These are phyloP conservation scores for Penicillium paneum DNA, from an alignment of 2,329 filamentous ascomycete genomes.

Conservation along the genomic window DNA sequence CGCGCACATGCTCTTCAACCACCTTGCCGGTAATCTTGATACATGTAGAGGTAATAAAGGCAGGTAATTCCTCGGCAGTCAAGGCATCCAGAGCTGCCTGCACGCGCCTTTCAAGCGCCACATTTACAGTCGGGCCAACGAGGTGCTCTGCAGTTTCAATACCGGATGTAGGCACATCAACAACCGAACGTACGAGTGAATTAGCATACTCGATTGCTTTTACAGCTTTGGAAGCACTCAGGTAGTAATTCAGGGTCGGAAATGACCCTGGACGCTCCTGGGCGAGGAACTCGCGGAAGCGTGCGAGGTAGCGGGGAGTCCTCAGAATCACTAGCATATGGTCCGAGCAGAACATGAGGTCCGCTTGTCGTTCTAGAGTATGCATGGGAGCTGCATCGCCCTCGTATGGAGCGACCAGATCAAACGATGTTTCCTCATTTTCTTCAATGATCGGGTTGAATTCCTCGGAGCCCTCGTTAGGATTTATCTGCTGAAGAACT, in stretches of 20 bases:
- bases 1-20: slow-evolving; percentile 65
- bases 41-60: slow-evolving; percentile 67
- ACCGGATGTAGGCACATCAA: slow-evolving; percentile 50
- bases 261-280: slow-evolving; percentile 60
- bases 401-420: slow-evolving; percentile 32
- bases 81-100: slow-evolving; percentile 61
- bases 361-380: slow-evolving; percentile 61
- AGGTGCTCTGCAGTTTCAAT: slow-evolving; percentile 55
- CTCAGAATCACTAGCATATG: slow-evolving; percentile 65
- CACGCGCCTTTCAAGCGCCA: slow-evolving; percentile 60
- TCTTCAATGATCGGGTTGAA: slow-evolving; percentile 29
- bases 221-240: slow-evolving; percentile 67
- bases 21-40: slow-evolving; percentile 65
- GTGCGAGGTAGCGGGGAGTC: slow-evolving; percentile 59
- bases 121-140: slow-evolving; percentile 55
- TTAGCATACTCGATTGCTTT: slow-evolving; percentile 70
- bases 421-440: slow-evolving; percentile 28
- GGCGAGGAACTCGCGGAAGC: slow-evolving; percentile 66
- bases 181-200: slow-evolving; percentile 60
- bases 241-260: slow-evolving; percentile 67
- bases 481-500: slow-evolving; percentile 26
- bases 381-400: slow-evolving; percentile 30
- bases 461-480: slow-evolving; percentile 20
- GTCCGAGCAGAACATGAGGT: slow-evolving; percentile 62
- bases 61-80: slow-evolving; percentile 65